These are phyloP conservation scores for Eucalyptus caleyi DNA, from an alignment of 345 rosid genomes.

Conservation along the genomic window DNA sequence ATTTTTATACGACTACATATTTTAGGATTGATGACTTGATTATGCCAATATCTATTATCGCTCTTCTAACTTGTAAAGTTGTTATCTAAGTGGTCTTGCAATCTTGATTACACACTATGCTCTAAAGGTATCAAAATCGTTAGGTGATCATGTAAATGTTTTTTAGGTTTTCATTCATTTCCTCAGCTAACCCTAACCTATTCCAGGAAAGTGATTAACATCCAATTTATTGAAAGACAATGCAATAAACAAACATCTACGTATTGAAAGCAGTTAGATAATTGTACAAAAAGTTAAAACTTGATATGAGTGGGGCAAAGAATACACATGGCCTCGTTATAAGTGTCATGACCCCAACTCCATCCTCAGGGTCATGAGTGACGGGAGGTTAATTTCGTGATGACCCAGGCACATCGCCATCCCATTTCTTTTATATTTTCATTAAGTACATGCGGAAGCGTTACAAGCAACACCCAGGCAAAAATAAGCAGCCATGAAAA, in stretches of 20 bases:
- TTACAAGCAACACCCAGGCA: no score
- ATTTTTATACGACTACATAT: no score
- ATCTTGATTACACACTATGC: neutral
- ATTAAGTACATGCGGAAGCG: rapidly evolving
- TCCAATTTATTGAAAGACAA: neutral
- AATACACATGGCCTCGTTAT: no score
- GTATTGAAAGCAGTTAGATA: no score
- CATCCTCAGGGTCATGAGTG: rapidly evolving
- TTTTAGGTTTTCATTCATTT: neutral
- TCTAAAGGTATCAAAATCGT: neutral
- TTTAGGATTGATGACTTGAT: neutral
- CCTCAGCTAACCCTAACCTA: no score
- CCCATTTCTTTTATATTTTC: no score
- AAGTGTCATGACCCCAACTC: no score
- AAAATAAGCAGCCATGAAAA: no score
- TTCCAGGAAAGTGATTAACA: neutral
- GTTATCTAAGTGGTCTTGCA: neutral
- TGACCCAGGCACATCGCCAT: rapidly evolving
- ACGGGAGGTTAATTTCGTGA: no score
- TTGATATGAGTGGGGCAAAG: no score
- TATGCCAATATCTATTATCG: neutral
- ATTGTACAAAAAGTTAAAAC: no score
- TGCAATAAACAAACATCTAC: neutral
- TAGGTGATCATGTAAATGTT: neutral
- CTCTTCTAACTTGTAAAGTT: neutral